A percentile compares a stretch with the other conserved stretches of the same genome.
Evolutionary conservation across 2,329 filamentous ascomycete species (phyloP).

Genomic region (Pseudocercospora musae): DNA sequence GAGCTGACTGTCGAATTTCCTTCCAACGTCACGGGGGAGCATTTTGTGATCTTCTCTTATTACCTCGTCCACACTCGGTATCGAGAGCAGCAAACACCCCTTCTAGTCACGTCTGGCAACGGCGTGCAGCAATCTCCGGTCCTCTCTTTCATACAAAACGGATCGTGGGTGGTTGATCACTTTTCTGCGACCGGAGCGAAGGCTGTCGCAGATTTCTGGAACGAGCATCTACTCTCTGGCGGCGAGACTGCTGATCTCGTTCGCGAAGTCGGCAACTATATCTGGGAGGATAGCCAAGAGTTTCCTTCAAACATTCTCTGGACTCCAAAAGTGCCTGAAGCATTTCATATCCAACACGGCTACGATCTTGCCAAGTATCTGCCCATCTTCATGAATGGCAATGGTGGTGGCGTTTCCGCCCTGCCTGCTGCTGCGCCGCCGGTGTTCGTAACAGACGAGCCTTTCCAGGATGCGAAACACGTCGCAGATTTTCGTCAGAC

Average conservation of each 20-base stretch:
- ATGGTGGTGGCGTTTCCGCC: slow-evolving; percentile 11
- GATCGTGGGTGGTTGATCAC: slow-evolving; percentile 36
- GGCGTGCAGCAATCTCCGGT: slow-evolving; percentile 23
- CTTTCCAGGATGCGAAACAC: slow-evolving; percentile 20
- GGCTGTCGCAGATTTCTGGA: slow-evolving; percentile 32
- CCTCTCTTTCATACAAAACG: slow-evolving; percentile 30
- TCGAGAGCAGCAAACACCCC: slow-evolving; percentile 31
- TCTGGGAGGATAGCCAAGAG: slow-evolving; percentile 38
- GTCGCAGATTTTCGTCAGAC: slow-evolving; percentile 31
- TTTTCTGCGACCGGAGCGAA: slow-evolving; percentile 31
- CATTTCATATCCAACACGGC: slow-evolving; percentile 26
- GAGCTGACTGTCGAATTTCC: slow-evolving; percentile 24
- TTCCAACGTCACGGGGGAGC: slow-evolving; percentile 17
- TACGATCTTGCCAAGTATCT: slow-evolving; percentile 33
- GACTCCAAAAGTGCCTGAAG: slow-evolving; percentile 26
- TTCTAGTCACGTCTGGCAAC: slow-evolving; percentile 17
- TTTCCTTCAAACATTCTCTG: slow-evolving; percentile 25
- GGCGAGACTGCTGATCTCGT: slow-evolving; percentile 22
- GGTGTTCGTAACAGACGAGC: slow-evolving; percentile 18
- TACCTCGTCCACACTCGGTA: slow-evolving; percentile 32
- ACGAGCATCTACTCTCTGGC: slow-evolving; percentile 30
- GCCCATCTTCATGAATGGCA: slow-evolving; percentile 29
- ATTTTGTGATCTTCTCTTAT: slow-evolving; percentile 31
- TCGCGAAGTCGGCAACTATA: slow-evolving; percentile 31
- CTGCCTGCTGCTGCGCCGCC: background rate